These are phyloP conservation scores for Oxytropis ochrocephala DNA, from an alignment of 306 rosid species.

Conservation along the genomic window DNA sequence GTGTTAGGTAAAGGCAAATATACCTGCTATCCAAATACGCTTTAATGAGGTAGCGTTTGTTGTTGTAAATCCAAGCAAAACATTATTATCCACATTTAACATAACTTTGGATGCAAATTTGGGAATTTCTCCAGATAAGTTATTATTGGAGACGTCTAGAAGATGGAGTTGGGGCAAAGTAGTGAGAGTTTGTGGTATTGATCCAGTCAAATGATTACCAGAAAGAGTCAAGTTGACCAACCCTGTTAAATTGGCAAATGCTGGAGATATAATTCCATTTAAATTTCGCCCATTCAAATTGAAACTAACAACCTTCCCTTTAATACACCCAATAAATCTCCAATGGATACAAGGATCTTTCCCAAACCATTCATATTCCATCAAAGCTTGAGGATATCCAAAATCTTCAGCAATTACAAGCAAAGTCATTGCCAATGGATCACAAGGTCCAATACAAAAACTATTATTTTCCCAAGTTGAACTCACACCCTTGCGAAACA, in stretches of 20 bases:
- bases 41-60: too few relatives aligned
- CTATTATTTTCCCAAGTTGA: conserved; percentile 35
- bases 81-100: conserved; percentile 40
- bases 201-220: conserved; percentile 43
- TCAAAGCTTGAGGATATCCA: conserved; percentile 38
- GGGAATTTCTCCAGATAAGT: conserved; percentile 50
- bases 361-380: conserved; percentile 36
- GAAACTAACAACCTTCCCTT: conserved; percentile 31
- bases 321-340: conserved; percentile 38
- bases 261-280: conserved; percentile 58
- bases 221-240: conserved; percentile 39
- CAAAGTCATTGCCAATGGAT: conserved; percentile 39
- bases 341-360: conserved; percentile 41
- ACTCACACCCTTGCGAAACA: conserved; percentile 29
- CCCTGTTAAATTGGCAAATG: conserved; percentile 49
- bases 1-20: too few relatives aligned
- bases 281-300: conserved; percentile 37
- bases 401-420: conserved; percentile 46
- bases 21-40: too few relatives aligned
- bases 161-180: conserved; percentile 39
- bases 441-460: conserved; percentile 59
- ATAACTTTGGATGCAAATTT: conserved; percentile 40
- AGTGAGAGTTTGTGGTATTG: conserved; percentile 45
- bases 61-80: conserved; percentile 29
- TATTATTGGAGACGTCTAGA: conserved; percentile 61